phyloP scores from a whole-genome alignment of 345 rosid species.

The Sisymbrium altissimum region DNA sequence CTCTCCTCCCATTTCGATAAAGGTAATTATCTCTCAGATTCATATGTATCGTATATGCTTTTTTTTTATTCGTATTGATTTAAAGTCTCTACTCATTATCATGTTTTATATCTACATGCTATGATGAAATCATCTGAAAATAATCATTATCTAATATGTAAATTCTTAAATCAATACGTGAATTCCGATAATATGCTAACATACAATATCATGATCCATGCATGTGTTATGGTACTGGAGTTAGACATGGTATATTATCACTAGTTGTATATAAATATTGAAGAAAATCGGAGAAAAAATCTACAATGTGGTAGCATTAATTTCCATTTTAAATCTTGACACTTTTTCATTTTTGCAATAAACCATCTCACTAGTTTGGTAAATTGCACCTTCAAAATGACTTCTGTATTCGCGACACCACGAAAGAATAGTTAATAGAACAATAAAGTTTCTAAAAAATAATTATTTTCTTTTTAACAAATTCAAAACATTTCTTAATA shows the following conservation, averaged over 20 bases:
- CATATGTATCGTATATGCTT: neutral
- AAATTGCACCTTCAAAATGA: too few relatives aligned
- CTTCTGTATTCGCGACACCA: too few relatives aligned
- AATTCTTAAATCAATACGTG: neutral
- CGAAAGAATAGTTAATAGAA: too few relatives aligned
- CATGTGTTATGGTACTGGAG: neutral
- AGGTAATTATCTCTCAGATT: conserved; percentile 1
- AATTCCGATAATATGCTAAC: neutral
- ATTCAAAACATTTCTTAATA: too few relatives aligned
- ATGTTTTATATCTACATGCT: neutral
- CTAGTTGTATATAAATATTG: neutral
- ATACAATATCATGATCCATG: neutral
- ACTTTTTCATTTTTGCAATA: too few relatives aligned
- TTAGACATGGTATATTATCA: neutral
- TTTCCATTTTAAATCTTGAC: too few relatives aligned
- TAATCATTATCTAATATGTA: neutral
- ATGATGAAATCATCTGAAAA: neutral
- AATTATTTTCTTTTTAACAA: too few relatives aligned
- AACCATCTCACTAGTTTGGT: too few relatives aligned
- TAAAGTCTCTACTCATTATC: neutral
- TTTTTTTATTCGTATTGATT: neutral
- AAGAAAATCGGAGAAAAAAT: too few relatives aligned
- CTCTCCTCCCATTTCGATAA: conserved; percentile 19
- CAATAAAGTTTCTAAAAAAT: too few relatives aligned
- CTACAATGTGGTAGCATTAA: too few relatives aligned